Evolutionary conservation across 2,329 filamentous ascomycete species (phyloP).

Genomic region (Diaporthe citrichinensis): DNA sequence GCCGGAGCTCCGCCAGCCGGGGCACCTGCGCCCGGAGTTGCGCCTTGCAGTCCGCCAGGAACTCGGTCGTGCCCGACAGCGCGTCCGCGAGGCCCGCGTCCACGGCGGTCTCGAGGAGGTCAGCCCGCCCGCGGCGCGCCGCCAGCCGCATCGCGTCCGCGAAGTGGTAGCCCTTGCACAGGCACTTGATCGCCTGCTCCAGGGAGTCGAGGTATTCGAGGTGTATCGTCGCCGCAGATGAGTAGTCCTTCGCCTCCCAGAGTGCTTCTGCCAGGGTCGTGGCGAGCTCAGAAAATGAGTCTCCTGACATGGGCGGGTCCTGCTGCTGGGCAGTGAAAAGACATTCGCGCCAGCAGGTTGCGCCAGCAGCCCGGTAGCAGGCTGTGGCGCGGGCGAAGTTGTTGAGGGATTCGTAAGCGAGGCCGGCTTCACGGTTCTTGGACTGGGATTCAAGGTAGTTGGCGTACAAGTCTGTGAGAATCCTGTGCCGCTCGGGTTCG

Average conservation of each 20-base stretch:
- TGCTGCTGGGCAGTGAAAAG: constrained; percentile 83
- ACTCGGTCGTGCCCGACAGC: constrained; percentile 86
- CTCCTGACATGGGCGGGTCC: constrained; percentile 69
- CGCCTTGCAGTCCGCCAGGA: constrained; percentile 91
- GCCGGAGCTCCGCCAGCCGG: constrained; percentile 84
- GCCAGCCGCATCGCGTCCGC: constrained; percentile 88
- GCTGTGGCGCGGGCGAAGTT: constrained; percentile 82
- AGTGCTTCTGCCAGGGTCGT: constrained; percentile 82
- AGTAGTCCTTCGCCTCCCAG: constrained; percentile 87
- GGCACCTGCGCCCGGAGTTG: constrained; percentile 90
- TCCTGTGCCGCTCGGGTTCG: constrained; percentile 74
- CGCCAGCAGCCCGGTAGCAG: constrained; percentile 86
- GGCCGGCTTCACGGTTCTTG: constrained; percentile 86
- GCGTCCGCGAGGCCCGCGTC: constrained; percentile 86
- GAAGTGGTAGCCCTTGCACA: constrained; percentile 91
- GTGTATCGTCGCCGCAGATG: constrained; percentile 83
- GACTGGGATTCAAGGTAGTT: constrained; percentile 81
- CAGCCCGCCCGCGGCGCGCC: constrained; percentile 69
- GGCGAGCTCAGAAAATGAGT: constrained; percentile 78
- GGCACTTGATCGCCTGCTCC: constrained; percentile 77
- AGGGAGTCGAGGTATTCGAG: constrained; percentile 84
- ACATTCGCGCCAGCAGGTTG: constrained; percentile 87
- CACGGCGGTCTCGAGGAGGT: constrained; percentile 77
- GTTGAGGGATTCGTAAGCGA: constrained; percentile 89
- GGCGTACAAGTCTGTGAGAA: constrained; percentile 85